phyloP scores from a whole-genome alignment of 1,284 basidiomycete genomes.

The Prillingera fragicola region DNA sequence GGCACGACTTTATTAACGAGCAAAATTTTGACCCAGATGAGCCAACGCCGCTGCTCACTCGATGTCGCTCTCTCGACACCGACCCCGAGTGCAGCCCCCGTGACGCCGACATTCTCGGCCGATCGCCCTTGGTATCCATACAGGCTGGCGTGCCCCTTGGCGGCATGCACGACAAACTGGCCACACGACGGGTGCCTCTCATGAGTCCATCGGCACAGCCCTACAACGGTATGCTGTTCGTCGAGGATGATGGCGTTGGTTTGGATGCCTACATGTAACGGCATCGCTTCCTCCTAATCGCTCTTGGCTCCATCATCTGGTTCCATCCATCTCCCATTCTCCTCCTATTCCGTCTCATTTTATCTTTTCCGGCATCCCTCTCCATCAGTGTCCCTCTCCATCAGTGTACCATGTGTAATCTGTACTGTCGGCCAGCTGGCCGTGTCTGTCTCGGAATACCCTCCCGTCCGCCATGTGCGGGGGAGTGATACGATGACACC shows the following conservation, averaged over 20 bases:
- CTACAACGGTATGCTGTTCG: slow-evolving; percentile 19
- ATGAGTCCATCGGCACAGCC: slow-evolving; percentile 19
- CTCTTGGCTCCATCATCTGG: background rate
- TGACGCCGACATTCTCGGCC: slow-evolving; percentile 15
- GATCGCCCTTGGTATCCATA: slow-evolving; percentile 13
- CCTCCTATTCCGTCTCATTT: background rate
- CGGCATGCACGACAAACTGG: slow-evolving; percentile 2
- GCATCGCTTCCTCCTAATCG: too few species aligned
- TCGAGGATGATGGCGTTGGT: slow-evolving; percentile 11
- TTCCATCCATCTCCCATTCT: background rate
- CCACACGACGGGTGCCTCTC: slow-evolving; percentile 9
- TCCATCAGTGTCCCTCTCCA: background rate
- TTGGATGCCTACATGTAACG: slow-evolving; percentile 8
- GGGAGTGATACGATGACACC: too few species aligned
- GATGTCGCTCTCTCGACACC: slow-evolving; percentile 18
- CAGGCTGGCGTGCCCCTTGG: slow-evolving; percentile 3
- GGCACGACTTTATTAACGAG: slow-evolving; percentile 24
- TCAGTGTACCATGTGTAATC: slow-evolving; percentile 2
- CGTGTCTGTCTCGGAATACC: too few species aligned
- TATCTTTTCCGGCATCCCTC: background rate
- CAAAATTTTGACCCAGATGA: slow-evolving; percentile 22
- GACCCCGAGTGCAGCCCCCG: slow-evolving; percentile 21
- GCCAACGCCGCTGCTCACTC: slow-evolving; percentile 18
- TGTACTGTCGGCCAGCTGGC: too few species aligned
- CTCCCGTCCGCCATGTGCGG: too few species aligned